Conservation (phyloP, 306 rosid genomes). For the Vigna reflexopilosa region DNA sequence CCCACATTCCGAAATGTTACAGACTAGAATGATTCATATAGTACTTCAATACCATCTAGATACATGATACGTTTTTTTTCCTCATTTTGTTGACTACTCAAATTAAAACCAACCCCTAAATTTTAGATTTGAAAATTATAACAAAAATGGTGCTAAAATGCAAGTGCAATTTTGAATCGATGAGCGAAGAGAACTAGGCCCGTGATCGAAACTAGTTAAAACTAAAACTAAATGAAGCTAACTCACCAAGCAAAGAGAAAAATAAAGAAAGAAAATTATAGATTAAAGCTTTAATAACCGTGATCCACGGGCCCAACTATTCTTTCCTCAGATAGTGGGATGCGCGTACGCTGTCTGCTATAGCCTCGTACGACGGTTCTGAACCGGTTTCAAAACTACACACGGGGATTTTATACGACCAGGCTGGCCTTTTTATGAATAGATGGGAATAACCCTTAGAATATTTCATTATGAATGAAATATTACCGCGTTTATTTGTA, state of each 20-base stretch:
- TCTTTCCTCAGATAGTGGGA: background rate
- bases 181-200: background rate
- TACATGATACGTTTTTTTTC: constrained; percentile 15
- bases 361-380: background rate
- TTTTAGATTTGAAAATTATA: constrained; percentile 1
- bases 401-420: background rate
- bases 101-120: constrained; percentile 7
- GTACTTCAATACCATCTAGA: constrained; percentile 8
- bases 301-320: constrained; percentile 6
- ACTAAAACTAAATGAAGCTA: constrained; percentile 17
- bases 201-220: background rate
- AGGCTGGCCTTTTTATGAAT: background rate
- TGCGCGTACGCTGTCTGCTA: background rate
- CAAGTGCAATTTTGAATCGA: background rate
- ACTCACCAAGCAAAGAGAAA: constrained; percentile 1
- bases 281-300: constrained; percentile 13
- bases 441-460: background rate
- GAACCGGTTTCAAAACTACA: background rate
- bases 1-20: constrained; percentile 2
- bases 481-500: background rate
- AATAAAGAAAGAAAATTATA: background rate
- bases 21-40: constrained; percentile 9
- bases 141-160: constrained; percentile 1
- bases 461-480: background rate
- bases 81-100: background rate